phyloP scores from a whole-genome alignment of 2,329 filamentous ascomycete genomes.

The Aspergillus pseudonomiae region DNA sequence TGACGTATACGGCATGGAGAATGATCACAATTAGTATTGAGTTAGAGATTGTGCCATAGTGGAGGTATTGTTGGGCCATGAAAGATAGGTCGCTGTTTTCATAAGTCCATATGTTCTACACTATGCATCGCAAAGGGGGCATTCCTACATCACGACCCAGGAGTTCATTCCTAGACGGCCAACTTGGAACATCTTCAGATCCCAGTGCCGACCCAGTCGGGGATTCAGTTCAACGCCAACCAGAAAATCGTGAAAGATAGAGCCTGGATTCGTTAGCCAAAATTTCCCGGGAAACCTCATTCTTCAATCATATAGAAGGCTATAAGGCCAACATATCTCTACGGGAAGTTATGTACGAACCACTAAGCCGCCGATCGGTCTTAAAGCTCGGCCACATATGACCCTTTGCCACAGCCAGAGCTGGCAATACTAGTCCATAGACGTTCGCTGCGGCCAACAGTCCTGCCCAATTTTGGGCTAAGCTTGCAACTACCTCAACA shows the following conservation, averaged over 20 bases:
- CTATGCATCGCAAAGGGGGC: neutral
- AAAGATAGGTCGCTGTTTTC: constrained; percentile 8
- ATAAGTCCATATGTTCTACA: neutral
- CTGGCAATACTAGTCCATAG: too few relatives aligned
- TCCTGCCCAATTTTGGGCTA: neutral
- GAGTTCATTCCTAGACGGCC: neutral
- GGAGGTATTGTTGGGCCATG: constrained; percentile 5
- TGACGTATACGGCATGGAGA: constrained; percentile 50
- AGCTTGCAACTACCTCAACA: neutral
- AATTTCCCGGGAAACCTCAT: neutral
- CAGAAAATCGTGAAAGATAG: neutral
- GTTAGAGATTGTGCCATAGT: neutral
- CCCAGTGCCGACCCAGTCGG: neutral
- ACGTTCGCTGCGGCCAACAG: too few relatives aligned
- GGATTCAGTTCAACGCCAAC: neutral
- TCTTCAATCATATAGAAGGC: too few relatives aligned
- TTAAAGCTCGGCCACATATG: too few relatives aligned
- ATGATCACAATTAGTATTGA: constrained; percentile 43
- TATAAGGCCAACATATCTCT: too few relatives aligned
- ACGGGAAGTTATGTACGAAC: too few relatives aligned
- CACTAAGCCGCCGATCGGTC: too few relatives aligned
- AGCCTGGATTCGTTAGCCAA: neutral
- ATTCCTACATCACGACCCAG: neutral
- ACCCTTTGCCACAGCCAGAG: too few relatives aligned
- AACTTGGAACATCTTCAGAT: neutral